A percentile compares a stretch with the other conserved stretches of the same genome.
These are phyloP conservation scores for Botrytis tulipae DNA, from an alignment of 2,329 filamentous ascomycete species.

Conservation along the genomic window DNA sequence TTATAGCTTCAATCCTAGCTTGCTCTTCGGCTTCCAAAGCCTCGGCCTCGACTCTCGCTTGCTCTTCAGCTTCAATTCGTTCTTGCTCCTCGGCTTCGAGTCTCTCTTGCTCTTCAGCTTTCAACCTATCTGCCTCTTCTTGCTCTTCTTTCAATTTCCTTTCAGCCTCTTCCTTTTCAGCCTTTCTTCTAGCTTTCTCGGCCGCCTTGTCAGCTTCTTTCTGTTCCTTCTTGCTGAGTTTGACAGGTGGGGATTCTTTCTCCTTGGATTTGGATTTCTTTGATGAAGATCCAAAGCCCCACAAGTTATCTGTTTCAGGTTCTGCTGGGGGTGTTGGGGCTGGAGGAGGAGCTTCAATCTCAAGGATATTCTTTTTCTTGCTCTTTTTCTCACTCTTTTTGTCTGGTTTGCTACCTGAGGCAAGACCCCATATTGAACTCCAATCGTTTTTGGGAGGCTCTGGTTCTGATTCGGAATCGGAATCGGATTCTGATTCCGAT, in stretches of 20 bases:
- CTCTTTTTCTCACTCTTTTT: constrained; percentile 37
- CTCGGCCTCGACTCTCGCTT: constrained; percentile 50
- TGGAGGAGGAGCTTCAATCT: constrained; percentile 47
- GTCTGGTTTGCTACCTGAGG: constrained; percentile 43
- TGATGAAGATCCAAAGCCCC: constrained; percentile 40
- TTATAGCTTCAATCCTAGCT: constrained; percentile 35
- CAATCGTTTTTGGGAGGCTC: constrained; percentile 20
- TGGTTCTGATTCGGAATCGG: constrained; percentile 20
- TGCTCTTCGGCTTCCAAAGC: constrained; percentile 51
- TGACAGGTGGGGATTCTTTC: constrained; percentile 41
- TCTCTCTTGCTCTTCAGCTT: constrained; percentile 32
- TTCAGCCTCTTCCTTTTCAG: constrained; percentile 50
- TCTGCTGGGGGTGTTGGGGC: constrained; percentile 50
- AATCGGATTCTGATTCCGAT: not conserved
- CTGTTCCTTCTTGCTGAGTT: constrained; percentile 50
- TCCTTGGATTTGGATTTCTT: constrained; percentile 45
- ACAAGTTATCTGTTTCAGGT: constrained; percentile 40
- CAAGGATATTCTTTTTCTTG: constrained; percentile 40
- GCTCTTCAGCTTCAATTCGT: constrained; percentile 40
- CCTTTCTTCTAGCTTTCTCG: constrained; percentile 51
- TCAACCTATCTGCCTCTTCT: constrained; percentile 34
- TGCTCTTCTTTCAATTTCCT: constrained; percentile 33
- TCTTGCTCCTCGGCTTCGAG: constrained; percentile 35
- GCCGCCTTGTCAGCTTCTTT: constrained; percentile 49
- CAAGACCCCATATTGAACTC: constrained; percentile 38